These are phyloP conservation scores for Annulohypoxylon bovei DNA, from an alignment of 495 filamentous ascomycete species.

Conservation along the genomic window DNA sequence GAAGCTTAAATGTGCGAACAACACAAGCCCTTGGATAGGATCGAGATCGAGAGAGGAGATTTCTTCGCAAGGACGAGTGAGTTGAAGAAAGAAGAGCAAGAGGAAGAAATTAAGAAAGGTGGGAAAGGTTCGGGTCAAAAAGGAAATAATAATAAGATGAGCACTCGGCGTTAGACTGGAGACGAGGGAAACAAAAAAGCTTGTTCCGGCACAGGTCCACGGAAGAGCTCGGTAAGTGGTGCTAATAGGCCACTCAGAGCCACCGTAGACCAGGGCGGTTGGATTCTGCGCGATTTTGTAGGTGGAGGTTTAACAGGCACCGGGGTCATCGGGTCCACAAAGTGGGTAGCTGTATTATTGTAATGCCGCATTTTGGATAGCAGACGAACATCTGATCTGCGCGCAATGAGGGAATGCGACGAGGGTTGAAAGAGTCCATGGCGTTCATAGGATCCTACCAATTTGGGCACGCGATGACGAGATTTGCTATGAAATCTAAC, in stretches of 20 bases:
- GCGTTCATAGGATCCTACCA: slow-evolving; percentile 7
- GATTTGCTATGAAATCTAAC: background rate
- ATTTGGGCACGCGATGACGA: slow-evolving; percentile 31
- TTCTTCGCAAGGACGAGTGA: slow-evolving; percentile 50
- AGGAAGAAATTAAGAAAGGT: slow-evolving; percentile 38
- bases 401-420: slow-evolving; percentile 38
- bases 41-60: slow-evolving; percentile 10
- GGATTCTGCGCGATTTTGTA: slow-evolving; percentile 50
- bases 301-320: slow-evolving; percentile 36
- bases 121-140: slow-evolving; percentile 44
- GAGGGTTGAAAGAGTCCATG: slow-evolving; percentile 8
- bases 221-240: slow-evolving; percentile 39
- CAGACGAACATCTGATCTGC: slow-evolving; percentile 39
- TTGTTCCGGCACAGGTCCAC: slow-evolving; percentile 30
- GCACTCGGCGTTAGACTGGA: slow-evolving; percentile 40
- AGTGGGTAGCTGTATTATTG: slow-evolving; percentile 41
- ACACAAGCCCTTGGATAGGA: slow-evolving; percentile 47
- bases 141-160: slow-evolving; percentile 46
- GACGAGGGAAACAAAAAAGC: slow-evolving; percentile 45
- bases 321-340: slow-evolving; percentile 45
- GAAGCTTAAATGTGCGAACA: slow-evolving; percentile 47
- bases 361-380: slow-evolving; percentile 43
- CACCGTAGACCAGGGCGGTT: slow-evolving; percentile 24
- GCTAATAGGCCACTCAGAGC: background rate
- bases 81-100: slow-evolving; percentile 36